These are phyloP conservation scores for Myriosclerotinia curreyana DNA, from an alignment of 2,329 filamentous ascomycete genomes.

Conservation along the genomic window DNA sequence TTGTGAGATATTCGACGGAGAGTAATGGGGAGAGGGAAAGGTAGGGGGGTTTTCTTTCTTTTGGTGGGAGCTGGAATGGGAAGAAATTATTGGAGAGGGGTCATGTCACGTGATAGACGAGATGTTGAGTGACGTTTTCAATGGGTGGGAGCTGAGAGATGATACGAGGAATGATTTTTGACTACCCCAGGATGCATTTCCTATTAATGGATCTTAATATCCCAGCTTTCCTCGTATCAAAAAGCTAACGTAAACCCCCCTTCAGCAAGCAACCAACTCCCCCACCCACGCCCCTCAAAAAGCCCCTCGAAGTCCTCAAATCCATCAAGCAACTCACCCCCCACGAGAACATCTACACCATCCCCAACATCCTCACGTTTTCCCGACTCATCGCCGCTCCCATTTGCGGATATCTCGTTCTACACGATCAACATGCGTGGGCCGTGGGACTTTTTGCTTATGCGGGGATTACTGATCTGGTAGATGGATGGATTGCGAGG, in stretches of 20 bases:
- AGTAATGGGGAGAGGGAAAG: neutral
- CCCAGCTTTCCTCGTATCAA: neutral
- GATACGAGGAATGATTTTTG: neutral
- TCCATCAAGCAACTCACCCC: constrained; percentile 38
- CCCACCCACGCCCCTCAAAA: constrained; percentile 25
- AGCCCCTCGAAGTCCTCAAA: constrained; percentile 29
- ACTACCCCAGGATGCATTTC: neutral
- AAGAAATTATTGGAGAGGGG: neutral
- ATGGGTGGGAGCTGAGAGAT: neutral
- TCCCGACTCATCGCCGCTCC: constrained; percentile 81
- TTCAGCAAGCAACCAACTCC: neutral
- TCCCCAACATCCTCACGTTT: constrained; percentile 92
- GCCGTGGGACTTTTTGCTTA: constrained; percentile 88
- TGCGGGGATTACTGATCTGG: constrained; percentile 83
- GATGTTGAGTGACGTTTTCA: neutral
- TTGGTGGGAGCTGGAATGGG: neutral
- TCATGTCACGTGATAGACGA: neutral
- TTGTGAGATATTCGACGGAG: constrained; percentile 7
- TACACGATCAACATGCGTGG: constrained; percentile 75
- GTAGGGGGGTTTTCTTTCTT: neutral
- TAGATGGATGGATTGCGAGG: constrained; percentile 92
- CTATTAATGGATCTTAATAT: neutral
- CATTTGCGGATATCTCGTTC: constrained; percentile 80
- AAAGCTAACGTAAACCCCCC: neutral
- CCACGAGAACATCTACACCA: constrained; percentile 91